These are phyloP conservation scores for Pleurostoma richardsiae DNA, from an alignment of 2,329 filamentous ascomycete genomes.

Conservation along the genomic window DNA sequence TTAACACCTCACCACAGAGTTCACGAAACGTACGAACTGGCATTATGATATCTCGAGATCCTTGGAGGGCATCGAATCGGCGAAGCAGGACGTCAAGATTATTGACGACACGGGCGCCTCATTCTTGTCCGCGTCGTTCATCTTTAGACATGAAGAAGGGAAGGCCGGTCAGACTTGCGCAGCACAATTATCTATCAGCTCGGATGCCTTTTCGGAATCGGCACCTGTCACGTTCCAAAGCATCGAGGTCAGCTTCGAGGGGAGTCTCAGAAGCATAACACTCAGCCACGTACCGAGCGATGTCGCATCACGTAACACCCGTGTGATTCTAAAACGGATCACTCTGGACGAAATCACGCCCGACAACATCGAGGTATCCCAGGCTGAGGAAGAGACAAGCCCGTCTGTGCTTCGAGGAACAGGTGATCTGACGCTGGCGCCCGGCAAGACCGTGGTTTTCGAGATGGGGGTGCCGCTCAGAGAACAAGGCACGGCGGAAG, in stretches of 20 bases:
- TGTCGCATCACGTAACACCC: neutral
- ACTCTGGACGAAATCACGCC: conserved; percentile 19
- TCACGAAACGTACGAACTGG: conserved; percentile 50
- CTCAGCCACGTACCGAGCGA: conserved; percentile 35
- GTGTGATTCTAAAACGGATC: conserved; percentile 19
- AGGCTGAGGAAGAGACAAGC: conserved; percentile 16
- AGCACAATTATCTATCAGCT: conserved; percentile 54
- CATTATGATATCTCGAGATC: conserved; percentile 56
- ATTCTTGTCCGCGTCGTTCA: conserved; percentile 41
- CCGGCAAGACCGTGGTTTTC: conserved; percentile 65
- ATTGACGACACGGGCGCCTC: conserved; percentile 46
- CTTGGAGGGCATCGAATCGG: conserved; percentile 40
- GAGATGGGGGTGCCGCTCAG: conserved; percentile 69
- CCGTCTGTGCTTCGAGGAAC: conserved; percentile 42
- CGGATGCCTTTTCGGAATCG: conserved; percentile 48
- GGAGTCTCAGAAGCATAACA: conserved; percentile 50
- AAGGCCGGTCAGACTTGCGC: conserved; percentile 51
- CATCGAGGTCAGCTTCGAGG: conserved; percentile 50
- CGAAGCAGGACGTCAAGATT: conserved; percentile 45
- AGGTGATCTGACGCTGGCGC: conserved; percentile 59
- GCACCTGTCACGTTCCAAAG: conserved; percentile 45
- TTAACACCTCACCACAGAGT: conserved; percentile 34
- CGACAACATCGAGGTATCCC: conserved; percentile 16
- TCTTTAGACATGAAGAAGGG: conserved; percentile 10
- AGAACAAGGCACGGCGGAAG: conserved; percentile 73